These are phyloP conservation scores for Cystobasidium pallidum DNA, from an alignment of 1,284 basidiomycete genomes.

Conservation along the genomic window DNA sequence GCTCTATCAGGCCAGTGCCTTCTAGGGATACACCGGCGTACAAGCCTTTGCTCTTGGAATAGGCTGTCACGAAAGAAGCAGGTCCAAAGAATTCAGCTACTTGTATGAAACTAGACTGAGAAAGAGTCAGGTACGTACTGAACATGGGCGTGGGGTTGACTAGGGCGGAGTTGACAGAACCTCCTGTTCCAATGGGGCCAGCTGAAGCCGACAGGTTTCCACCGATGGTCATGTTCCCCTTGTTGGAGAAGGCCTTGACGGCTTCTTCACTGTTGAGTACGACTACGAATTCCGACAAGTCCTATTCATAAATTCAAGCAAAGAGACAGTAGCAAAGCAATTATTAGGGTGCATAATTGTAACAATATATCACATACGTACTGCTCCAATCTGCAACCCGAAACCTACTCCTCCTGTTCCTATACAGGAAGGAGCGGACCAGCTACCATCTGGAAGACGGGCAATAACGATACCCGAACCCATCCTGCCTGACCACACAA, in stretches of 20 bases:
- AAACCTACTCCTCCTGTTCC: conserved; percentile 91
- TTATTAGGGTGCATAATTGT: neutral
- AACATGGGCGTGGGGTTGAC: conserved; percentile 96
- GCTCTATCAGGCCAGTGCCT: conserved; percentile 90
- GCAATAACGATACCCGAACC: conserved; percentile 94
- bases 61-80: conserved; percentile 28
- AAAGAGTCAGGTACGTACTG: conserved; percentile 69
- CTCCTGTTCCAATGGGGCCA: conserved; percentile 67
- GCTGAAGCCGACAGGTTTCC: conserved; percentile 56
- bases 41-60: conserved; percentile 66
- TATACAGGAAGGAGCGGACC: conserved; percentile 96
- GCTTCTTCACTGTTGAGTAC: conserved; percentile 97
- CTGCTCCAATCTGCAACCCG: conserved; percentile 90
- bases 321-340: neutral
- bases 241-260: conserved; percentile 75
- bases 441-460: conserved; percentile 90
- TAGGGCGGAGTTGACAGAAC: conserved; percentile 80
- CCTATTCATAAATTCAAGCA: neutral
- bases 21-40: conserved; percentile 95
- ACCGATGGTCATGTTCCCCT: conserved; percentile 95
- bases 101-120: neutral
- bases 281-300: conserved; percentile 64
- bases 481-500: conserved; percentile 64
- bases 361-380: conserved; percentile 18
- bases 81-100: neutral